A percentile compares a stretch with the other conserved stretches of the same genome.
phyloP scores from a whole-genome alignment of 2,329 filamentous ascomycete genomes.

The Plenodomus tracheiphilus region DNA sequence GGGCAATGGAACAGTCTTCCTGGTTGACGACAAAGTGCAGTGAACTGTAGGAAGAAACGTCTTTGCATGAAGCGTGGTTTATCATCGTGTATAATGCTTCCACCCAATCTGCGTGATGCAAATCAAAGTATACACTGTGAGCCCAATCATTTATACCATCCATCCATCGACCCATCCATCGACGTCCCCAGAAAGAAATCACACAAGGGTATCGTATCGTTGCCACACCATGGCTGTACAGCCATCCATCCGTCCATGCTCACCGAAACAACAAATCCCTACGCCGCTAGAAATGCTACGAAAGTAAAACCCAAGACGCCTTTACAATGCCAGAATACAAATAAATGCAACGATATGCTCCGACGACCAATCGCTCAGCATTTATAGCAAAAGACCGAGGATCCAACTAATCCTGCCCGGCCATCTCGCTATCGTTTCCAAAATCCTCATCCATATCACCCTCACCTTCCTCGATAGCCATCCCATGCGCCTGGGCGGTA shows the following conservation, averaged over 20 bases:
- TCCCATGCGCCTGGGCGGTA: conserved; percentile 40
- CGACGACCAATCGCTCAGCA: neutral
- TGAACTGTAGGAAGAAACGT: too few species aligned
- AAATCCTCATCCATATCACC: conserved; percentile 45
- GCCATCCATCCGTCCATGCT: neutral
- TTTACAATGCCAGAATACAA: neutral
- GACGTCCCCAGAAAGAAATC: neutral
- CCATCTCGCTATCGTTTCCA: conserved; percentile 51
- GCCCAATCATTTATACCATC: neutral
- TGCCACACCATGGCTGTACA: neutral
- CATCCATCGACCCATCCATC: neutral
- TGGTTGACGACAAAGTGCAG: too few species aligned
- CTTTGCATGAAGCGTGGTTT: too few species aligned
- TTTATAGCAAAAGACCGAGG: too few species aligned
- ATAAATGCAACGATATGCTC: neutral
- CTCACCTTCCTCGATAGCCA: conserved; percentile 44
- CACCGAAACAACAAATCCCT: neutral
- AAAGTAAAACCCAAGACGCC: neutral
- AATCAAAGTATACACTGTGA: neutral
- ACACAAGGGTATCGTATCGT: neutral
- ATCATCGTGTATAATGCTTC: too few species aligned
- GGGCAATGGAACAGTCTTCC: too few species aligned
- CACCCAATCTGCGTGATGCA: too few species aligned
- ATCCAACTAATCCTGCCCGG: conserved; percentile 38
- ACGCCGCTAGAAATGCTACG: neutral